Percentiles rank a stretch among this genome's conserved stretches.
Conservation (phyloP, 495 filamentous ascomycete genomes). For the Penicillium mononematosum region DNA sequence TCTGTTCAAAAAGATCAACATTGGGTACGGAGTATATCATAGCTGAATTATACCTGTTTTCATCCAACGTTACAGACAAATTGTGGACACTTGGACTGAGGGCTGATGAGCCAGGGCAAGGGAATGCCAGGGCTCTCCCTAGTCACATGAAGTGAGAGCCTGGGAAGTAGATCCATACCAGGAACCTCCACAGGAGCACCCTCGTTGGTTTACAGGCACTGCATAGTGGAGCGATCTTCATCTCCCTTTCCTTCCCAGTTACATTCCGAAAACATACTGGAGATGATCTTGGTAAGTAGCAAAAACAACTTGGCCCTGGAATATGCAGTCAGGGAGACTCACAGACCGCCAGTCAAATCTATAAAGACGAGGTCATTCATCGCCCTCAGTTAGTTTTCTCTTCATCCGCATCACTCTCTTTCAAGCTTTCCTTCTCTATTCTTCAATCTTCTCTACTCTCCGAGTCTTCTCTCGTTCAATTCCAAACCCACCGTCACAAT, state of each 20-base stretch:
- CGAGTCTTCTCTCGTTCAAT: slow-evolving; percentile 34
- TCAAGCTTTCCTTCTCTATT: slow-evolving; percentile 30
- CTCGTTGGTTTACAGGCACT: slow-evolving; percentile 15
- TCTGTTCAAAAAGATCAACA: no score
- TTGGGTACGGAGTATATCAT: no score
- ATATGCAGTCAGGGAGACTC: slow-evolving; percentile 17
- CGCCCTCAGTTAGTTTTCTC: slow-evolving; percentile 16
- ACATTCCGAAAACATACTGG: slow-evolving; percentile 34
- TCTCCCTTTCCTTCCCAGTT: slow-evolving; percentile 28
- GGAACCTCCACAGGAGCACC: slow-evolving; percentile 9
- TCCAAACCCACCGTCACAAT: slow-evolving; percentile 42
- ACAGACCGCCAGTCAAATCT: slow-evolving; percentile 31
- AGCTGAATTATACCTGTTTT: neutral
- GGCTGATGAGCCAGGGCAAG: slow-evolving; percentile 2
- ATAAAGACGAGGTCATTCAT: slow-evolving; percentile 36
- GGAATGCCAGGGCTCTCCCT: slow-evolving; percentile 19
- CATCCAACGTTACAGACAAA: no score
- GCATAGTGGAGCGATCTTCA: slow-evolving; percentile 23
- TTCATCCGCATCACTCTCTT: slow-evolving; percentile 40
- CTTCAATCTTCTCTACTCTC: slow-evolving; percentile 22
- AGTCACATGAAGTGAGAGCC: slow-evolving; percentile 19
- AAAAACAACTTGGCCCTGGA: slow-evolving; percentile 15
- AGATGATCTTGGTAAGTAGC: slow-evolving; percentile 12
- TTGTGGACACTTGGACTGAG: no score
- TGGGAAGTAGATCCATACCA: slow-evolving; percentile 39